Conservation (phyloP, 73 alveolate genomes). For the Durusdinium trenchii region DNA sequence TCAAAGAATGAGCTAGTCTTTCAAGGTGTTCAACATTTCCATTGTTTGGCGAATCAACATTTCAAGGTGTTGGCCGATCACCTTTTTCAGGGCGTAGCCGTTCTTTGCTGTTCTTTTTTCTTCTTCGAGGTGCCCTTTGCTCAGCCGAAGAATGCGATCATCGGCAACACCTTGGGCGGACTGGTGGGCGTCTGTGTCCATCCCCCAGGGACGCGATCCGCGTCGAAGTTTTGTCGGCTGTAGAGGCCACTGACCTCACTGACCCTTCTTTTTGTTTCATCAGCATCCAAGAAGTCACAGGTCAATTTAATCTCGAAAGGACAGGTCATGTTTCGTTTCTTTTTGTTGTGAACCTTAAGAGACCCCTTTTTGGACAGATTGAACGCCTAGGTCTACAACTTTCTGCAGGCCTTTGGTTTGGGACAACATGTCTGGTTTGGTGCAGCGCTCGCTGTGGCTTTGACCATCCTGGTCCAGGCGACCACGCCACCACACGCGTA, state of each 20-base stretch:
- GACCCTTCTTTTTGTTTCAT: no score
- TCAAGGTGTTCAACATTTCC: no score
- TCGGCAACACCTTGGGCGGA: conserved; percentile 40
- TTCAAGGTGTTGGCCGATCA: no score
- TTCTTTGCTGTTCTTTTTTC: no score
- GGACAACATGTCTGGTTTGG: conserved; percentile 19
- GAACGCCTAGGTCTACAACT: conserved; percentile 14
- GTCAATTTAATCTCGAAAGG: no score
- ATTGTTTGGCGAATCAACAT: no score
- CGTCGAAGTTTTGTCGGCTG: not conserved
- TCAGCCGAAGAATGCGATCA: conserved; percentile 68
- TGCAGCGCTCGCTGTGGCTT: conserved; percentile 42
- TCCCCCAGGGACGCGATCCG: not conserved
- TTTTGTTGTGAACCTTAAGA: not conserved
- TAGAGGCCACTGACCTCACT: no score
- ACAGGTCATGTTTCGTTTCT: no score
- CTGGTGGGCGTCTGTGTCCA: conserved; percentile 24
- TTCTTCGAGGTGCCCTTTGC: conserved; percentile 59
- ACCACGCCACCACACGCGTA: no score
- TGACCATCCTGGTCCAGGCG: conserved; percentile 67
- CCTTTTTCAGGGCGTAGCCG: no score
- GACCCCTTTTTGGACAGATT: not conserved
- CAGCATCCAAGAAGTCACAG: no score
- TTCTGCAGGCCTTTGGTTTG: not conserved
- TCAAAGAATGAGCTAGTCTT: no score